Percentiles rank a stretch among this genome's conserved stretches.
These are phyloP conservation scores for Fusarium sp. DNA, from an alignment of 2,329 filamentous ascomycete species.

Conservation along the genomic window DNA sequence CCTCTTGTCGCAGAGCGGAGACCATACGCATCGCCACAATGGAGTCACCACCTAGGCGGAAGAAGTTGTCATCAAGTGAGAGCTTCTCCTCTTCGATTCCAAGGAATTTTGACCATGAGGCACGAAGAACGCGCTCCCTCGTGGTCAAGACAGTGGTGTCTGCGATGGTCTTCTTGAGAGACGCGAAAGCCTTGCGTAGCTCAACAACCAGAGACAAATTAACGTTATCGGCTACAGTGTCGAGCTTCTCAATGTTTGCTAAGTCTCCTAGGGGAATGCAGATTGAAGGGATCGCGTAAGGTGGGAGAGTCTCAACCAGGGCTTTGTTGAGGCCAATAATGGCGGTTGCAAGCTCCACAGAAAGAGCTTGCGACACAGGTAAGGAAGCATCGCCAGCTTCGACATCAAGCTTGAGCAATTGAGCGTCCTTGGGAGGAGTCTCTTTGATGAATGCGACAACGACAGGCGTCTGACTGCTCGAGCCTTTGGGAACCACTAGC, in stretches of 20 bases:
- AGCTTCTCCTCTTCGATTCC: slow-evolving; percentile 37
- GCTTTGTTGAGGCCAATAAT: slow-evolving; percentile 42
- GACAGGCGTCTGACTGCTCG: slow-evolving; percentile 36
- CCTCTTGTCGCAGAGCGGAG: slow-evolving; percentile 38
- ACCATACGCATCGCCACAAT: slow-evolving; percentile 46
- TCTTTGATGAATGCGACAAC: slow-evolving; percentile 39
- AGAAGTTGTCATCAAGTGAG: slow-evolving; percentile 45
- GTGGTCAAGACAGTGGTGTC: slow-evolving; percentile 33
- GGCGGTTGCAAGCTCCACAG: slow-evolving; percentile 33
- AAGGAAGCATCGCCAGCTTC: slow-evolving; percentile 4
- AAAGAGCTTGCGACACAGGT: slow-evolving; percentile 27
- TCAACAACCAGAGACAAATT: slow-evolving; percentile 31
- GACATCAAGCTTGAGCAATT: slow-evolving; percentile 22
- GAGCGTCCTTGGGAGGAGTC: not conserved
- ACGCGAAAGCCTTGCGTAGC: slow-evolving; percentile 28
- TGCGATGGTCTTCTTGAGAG: slow-evolving; percentile 27
- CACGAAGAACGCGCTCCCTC: slow-evolving; percentile 34
- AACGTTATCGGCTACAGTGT: not conserved
- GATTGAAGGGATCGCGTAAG: slow-evolving; percentile 43
- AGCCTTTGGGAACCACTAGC: slow-evolving; percentile 34
- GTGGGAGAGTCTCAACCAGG: slow-evolving; percentile 42
- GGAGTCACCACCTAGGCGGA: slow-evolving; percentile 44
- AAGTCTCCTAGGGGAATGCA: slow-evolving; percentile 26
- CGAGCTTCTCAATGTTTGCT: slow-evolving; percentile 8
- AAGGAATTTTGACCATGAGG: slow-evolving; percentile 40